Base-by-base conservation (phyloP, 106 monocot genomes). In the Narthecium ossifragum region DNA sequence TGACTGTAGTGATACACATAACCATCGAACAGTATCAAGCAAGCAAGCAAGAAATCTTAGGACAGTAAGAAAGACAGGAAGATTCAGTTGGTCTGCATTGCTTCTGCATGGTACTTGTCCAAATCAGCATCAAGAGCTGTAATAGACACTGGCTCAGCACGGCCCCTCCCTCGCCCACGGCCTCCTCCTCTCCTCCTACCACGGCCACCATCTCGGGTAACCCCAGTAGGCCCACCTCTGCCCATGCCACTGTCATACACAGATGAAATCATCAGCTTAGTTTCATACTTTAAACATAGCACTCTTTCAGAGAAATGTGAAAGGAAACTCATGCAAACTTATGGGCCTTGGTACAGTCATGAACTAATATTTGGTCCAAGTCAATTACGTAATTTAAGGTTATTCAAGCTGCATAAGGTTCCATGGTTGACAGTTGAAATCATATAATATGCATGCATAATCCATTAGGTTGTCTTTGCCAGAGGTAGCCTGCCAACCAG, bases 121-220 rank as follows among this genome's bases (percentile, higher is more conserved):
- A 90, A 69, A 39, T 90, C 90, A 55, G 90, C 85, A 75, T 90
- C 90, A 40, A 90, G 90, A 64, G 49, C 45, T 55, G 18, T 46
- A 32, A 45, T 56, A 45, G 54, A 55, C 21, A 46, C 12, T 6
- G 31, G 22, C 31, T 67, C 56, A 46, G 22, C 18, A 6, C 48
- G 51, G 26, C 52, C 59, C 63, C 50, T 54, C 8, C 62, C 66
- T 31, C 45, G 69, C 13, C 73, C 65, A 26, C 79, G 56, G 29
- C 73, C 67, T 29, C 67, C 46, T 0, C 73, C 61, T 26, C 67
- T 41, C 34, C 54, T 61, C 45, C 66, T 52, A 20, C 55, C 48
- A 61, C 61, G 61, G 31, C 66, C 51, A 21, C 43, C 49, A 67
- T 67, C 67, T n/a, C n/a, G n/a, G n/a, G n/a, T n/a, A n/a, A n/a